Conservation (phyloP, 2,329 filamentous ascomycete genomes). For the Xylariales sp. region DNA sequence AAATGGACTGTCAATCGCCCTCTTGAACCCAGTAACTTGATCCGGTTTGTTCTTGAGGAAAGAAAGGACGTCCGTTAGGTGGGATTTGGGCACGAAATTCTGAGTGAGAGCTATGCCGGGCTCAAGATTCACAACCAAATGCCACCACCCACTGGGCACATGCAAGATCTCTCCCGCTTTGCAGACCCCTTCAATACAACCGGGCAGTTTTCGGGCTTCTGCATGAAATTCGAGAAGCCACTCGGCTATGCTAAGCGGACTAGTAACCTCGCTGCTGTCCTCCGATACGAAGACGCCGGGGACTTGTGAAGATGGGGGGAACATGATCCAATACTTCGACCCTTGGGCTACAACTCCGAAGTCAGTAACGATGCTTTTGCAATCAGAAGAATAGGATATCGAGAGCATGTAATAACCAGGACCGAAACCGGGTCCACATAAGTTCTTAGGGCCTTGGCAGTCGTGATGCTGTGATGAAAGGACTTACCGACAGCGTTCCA, state of each 20-base stretch:
- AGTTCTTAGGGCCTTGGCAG: neutral
- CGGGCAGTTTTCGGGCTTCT: slow-evolving; percentile 79
- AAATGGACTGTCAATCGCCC: slow-evolving; percentile 77
- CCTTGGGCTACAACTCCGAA: slow-evolving; percentile 69
- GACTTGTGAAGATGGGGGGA: slow-evolving; percentile 80
- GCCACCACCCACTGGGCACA: slow-evolving; percentile 96
- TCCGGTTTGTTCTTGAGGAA: slow-evolving; percentile 86
- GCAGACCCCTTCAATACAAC: slow-evolving; percentile 89
- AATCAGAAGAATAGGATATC: neutral
- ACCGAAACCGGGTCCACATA: neutral
- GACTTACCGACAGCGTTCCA: slow-evolving; percentile 82
- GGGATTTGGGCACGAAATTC: slow-evolving; percentile 87
- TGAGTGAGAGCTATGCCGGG: slow-evolving; percentile 90
- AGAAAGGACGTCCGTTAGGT: slow-evolving; percentile 78
- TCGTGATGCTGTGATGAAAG: neutral
- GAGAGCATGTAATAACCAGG: neutral
- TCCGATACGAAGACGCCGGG: slow-evolving; percentile 91
- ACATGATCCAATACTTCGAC: slow-evolving; percentile 99
- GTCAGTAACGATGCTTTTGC: slow-evolving; percentile 17
- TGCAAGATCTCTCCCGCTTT: slow-evolving; percentile 86
- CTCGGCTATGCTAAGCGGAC: slow-evolving; percentile 94
- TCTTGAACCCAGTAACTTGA: slow-evolving; percentile 87
- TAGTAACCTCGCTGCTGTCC: slow-evolving; percentile 93
- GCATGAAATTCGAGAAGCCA: slow-evolving; percentile 92
- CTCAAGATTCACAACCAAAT: slow-evolving; percentile 91